Conservation (phyloP, 495 filamentous ascomycete species). For the Penicillium pulvis region DNA sequence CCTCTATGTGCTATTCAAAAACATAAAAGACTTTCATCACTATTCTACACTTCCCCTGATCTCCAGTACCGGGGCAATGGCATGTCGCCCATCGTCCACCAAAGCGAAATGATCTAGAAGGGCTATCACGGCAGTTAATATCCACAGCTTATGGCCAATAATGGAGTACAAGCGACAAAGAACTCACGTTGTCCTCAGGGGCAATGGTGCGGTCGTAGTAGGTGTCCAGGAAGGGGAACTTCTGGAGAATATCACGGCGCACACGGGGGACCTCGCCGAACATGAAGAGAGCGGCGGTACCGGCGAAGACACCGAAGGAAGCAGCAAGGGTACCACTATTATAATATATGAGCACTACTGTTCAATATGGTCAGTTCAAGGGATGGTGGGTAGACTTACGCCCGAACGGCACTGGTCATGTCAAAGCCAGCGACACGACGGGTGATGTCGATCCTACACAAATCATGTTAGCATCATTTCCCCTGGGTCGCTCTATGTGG, state of each 20-base stretch:
- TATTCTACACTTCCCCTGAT: conserved; percentile 24
- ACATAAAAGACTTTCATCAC: conserved; percentile 24
- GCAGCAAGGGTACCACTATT: conserved; percentile 55
- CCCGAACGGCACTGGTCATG: conserved; percentile 40
- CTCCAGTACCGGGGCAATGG: conserved; percentile 9
- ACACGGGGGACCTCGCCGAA: conserved; percentile 71
- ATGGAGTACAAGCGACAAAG: not conserved
- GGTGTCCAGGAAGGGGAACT: conserved; percentile 61
- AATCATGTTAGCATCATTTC: conserved; percentile 14
- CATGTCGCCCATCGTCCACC: conserved; percentile 14
- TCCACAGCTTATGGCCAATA: not conserved
- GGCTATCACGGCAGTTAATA: conserved; percentile 37
- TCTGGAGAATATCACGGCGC: conserved; percentile 63
- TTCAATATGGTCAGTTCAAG: not conserved
- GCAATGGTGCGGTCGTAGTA: conserved; percentile 61
- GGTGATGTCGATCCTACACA: conserved; percentile 52
- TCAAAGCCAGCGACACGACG: conserved; percentile 55
- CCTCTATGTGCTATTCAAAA: conserved; percentile 47
- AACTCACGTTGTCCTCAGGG: conserved; percentile 65
- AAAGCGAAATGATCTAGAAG: conserved; percentile 39
- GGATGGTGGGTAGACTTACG: conserved; percentile 44
- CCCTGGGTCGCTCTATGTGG: not conserved
- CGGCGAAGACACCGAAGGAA: conserved; percentile 62
- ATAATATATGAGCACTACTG: conserved; percentile 11
- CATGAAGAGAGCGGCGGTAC: conserved; percentile 68